Evolutionary conservation across 371 early-diverging fungal species (phyloP).

Genomic region (Mortierella sp.): DNA sequence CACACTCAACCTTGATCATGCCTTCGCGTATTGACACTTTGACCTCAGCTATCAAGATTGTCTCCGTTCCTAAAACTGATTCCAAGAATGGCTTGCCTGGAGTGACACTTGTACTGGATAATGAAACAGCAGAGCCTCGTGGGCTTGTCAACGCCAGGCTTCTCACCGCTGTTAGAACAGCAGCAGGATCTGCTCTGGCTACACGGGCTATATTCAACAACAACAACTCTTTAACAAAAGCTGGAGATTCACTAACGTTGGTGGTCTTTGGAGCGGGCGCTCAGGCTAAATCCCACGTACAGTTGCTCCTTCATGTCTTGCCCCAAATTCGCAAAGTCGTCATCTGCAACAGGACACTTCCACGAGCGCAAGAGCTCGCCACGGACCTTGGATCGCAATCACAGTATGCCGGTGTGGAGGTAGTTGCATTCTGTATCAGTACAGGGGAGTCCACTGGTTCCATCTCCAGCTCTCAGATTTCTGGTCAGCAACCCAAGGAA

Average conservation of each 20-base stretch:
- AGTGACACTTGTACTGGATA: conserved; percentile 66
- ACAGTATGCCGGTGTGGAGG: conserved; percentile 49
- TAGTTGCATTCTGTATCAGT: conserved; percentile 48
- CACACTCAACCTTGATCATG: conserved; percentile 68
- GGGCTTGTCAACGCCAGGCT: conserved; percentile 70
- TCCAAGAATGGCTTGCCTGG: conserved; percentile 67
- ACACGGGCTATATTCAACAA: conserved; percentile 49
- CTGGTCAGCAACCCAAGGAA: background rate
- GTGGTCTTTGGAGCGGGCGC: conserved; percentile 74
- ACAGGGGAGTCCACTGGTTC: conserved; percentile 34
- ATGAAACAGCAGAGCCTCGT: conserved; percentile 61
- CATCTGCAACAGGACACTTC: conserved; percentile 67
- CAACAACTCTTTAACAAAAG: background rate
- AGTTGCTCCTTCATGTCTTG: conserved; percentile 65
- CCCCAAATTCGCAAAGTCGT: conserved; percentile 59
- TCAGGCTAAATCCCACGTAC: conserved; percentile 69
- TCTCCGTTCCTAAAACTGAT: conserved; percentile 64
- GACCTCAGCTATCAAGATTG: conserved; percentile 68
- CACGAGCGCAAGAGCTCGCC: conserved; percentile 58
- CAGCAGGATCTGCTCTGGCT: conserved; percentile 73
- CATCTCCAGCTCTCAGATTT: background rate
- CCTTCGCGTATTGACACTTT: conserved; percentile 66
- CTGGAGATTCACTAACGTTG: conserved; percentile 31
- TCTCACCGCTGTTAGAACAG: conserved; percentile 71
- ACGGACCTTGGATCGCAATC: conserved; percentile 38